phyloP scores from a whole-genome alignment of 305 asterid genomes.

The Plantago coronopus region DNA sequence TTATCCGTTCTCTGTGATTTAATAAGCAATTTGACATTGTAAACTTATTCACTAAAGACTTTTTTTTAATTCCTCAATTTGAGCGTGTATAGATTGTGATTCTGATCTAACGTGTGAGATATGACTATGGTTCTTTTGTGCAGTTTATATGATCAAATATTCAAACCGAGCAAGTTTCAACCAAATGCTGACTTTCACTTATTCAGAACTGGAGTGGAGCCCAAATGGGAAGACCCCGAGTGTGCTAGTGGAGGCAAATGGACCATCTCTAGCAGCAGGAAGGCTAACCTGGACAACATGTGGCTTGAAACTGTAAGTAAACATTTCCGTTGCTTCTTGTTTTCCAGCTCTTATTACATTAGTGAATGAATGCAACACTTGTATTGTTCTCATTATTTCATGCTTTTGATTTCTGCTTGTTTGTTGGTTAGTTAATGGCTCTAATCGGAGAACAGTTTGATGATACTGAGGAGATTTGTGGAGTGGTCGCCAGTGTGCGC shows the following conservation, averaged over 20 bases:
- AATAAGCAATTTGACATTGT: too few species aligned
- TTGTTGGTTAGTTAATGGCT: constrained; percentile 70
- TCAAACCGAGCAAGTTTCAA: constrained; percentile 78
- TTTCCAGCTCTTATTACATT: background rate
- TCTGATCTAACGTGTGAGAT: constrained; percentile 19
- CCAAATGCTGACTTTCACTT: constrained; percentile 77
- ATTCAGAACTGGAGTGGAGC: constrained; percentile 89
- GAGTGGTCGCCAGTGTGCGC: constrained; percentile 93
- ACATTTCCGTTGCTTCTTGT: constrained; percentile 7
- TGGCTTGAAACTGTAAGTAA: constrained; percentile 92
- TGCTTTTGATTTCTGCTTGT: constrained; percentile 10
- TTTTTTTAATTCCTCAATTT: background rate
- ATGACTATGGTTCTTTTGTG: constrained; percentile 24
- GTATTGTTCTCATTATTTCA: background rate
- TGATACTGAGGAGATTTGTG: constrained; percentile 92
- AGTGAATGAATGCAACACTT: constrained; percentile 3
- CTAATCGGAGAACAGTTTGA: constrained; percentile 96
- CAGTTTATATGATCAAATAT: constrained; percentile 82
- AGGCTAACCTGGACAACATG: constrained; percentile 57
- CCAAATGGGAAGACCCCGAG: constrained; percentile 99
- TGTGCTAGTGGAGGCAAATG: constrained; percentile 97
- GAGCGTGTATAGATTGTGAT: constrained; percentile 5
- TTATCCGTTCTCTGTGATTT: too few species aligned
- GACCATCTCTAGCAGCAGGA: constrained; percentile 57
- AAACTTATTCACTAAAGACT: too few species aligned